A percentile compares a stretch with the other conserved stretches of the same genome.
phyloP scores from a whole-genome alignment of 257 asterid genomes.

The Solanum virginianum region DNA sequence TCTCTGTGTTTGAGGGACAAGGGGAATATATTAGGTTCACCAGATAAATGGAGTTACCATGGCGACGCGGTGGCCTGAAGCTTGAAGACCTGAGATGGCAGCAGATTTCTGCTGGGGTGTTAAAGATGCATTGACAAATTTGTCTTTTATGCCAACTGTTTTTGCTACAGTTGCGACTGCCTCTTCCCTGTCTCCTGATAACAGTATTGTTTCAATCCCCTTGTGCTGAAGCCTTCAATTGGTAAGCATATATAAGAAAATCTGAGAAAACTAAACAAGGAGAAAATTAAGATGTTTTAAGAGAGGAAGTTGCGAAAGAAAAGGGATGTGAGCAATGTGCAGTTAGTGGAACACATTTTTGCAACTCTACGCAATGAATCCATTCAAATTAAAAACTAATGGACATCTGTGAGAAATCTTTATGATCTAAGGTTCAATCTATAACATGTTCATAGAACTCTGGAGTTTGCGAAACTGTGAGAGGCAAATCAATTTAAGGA shows the following conservation, averaged over 20 bases:
- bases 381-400: neutral
- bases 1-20: constrained; percentile 16
- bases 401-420: neutral
- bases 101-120: constrained; percentile 81
- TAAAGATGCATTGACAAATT: constrained; percentile 61
- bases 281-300: neutral
- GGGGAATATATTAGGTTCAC: constrained; percentile 24
- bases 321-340: neutral
- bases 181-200: constrained; percentile 99
- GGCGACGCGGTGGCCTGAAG: constrained; percentile 78
- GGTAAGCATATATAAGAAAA: neutral
- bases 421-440: neutral
- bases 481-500: neutral
- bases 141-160: constrained; percentile 58
- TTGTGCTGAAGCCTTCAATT: constrained; percentile 64
- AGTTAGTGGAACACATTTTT: neutral
- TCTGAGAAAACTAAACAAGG: neutral
- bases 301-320: neutral
- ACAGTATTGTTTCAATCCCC: constrained; percentile 65
- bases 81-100: constrained; percentile 61
- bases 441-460: neutral
- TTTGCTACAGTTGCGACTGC: constrained; percentile 96
- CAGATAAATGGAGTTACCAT: constrained; percentile 41
- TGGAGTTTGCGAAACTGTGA: neutral
- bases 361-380: neutral